Conservation (phyloP, 768 basidiomycete genomes). For the Lactifluus hygrophoroides region DNA sequence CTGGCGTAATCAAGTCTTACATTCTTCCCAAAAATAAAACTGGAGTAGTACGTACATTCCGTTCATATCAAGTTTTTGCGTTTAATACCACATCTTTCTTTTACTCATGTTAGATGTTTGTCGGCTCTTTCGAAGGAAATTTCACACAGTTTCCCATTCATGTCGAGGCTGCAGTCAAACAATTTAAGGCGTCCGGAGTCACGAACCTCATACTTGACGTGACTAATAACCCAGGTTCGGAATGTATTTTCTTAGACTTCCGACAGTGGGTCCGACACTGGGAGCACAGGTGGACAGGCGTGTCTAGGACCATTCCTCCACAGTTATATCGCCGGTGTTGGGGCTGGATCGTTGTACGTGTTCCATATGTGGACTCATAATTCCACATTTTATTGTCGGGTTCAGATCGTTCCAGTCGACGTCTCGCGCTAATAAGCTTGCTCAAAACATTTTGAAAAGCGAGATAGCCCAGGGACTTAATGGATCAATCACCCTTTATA, state of each 20-base stretch:
- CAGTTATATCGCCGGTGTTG: slow-evolving; percentile 45
- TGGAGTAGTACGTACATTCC: slow-evolving; percentile 40
- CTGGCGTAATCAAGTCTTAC: slow-evolving; percentile 43
- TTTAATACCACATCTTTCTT: not conserved
- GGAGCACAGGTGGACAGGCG: slow-evolving; percentile 40
- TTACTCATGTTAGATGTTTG: slow-evolving; percentile 39
- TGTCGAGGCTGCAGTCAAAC: slow-evolving; percentile 34
- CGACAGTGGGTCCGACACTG: not conserved
- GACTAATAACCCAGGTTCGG: slow-evolving; percentile 52
- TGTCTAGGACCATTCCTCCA: slow-evolving; percentile 57
- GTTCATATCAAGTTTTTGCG: not conserved
- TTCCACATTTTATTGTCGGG: not conserved
- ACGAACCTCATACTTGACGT: slow-evolving; percentile 48
- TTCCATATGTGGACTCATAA: not conserved
- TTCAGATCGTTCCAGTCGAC: slow-evolving; percentile 49
- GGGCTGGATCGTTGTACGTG: slow-evolving; percentile 44
- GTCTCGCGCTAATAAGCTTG: slow-evolving; percentile 45
- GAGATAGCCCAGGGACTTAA: slow-evolving; percentile 40
- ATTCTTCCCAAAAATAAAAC: slow-evolving; percentile 48
- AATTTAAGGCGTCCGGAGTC: slow-evolving; percentile 42
- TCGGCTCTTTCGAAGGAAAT: slow-evolving; percentile 48
- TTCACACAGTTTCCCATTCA: slow-evolving; percentile 46
- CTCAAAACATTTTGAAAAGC: slow-evolving; percentile 47
- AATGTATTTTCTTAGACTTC: too few species aligned
- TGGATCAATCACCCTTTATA: slow-evolving; percentile 34